phyloP scores from a whole-genome alignment of 2,329 filamentous ascomycete species.

The Botryotinia narcissicola region DNA sequence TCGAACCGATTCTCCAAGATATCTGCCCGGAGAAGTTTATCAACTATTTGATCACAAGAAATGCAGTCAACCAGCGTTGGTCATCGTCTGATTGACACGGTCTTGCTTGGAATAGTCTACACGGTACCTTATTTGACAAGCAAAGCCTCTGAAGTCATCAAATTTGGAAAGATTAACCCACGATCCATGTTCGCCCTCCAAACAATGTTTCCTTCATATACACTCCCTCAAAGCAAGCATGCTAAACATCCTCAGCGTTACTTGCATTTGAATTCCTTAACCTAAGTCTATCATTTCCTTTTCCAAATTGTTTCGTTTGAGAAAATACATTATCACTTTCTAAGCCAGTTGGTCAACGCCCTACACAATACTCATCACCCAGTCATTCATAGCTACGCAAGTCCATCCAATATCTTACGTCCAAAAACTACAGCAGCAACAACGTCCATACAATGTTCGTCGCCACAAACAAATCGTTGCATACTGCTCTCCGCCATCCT shows the following conservation, averaged over 20 bases:
- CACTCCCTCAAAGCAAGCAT: not conserved
- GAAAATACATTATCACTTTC: not conserved
- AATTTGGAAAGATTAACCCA: conserved; percentile 4
- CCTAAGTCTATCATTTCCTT: not conserved
- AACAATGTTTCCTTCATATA: not conserved
- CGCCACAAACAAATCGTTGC: conserved; percentile 3
- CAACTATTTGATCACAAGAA: not conserved
- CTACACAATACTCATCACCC: not conserved
- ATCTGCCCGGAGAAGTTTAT: not conserved
- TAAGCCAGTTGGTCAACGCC: not conserved
- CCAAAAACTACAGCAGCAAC: not conserved
- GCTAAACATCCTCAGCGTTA: not conserved
- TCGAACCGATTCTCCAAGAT: not conserved
- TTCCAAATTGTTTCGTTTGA: not conserved
- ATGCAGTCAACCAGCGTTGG: not conserved
- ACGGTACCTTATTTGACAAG: not conserved
- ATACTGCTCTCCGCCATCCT: not conserved
- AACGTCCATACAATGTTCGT: not conserved
- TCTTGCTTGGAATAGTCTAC: not conserved
- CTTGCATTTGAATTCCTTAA: not conserved
- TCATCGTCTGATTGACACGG: not conserved
- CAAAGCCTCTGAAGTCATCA: not conserved
- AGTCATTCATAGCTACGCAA: not conserved
- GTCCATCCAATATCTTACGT: not conserved
- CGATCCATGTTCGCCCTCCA: not conserved